These are phyloP conservation scores for Prunus persica DNA, from an alignment of 306 rosid species.

Conservation along the genomic window Prunus_persica_NCBIv2 NC_034012.1:6839001-6839500, in stretches of 20 bases:
- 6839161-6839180: constrained; percentile 9
- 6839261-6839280: not conserved
- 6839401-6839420: not conserved
- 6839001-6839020: not conserved
- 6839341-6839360: not conserved
- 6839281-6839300: not conserved
- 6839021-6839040: constrained; percentile 76
- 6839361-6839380: not conserved
- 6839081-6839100: constrained; percentile 67
- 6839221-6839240: not conserved
- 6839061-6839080: constrained; percentile 60
- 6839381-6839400: not conserved
- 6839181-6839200: constrained; percentile 16
- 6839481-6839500: not conserved
- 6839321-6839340: not conserved
- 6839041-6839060: constrained; percentile 64
- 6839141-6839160: constrained; percentile 8
- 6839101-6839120: constrained; percentile 83
- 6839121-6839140: constrained; percentile 69
- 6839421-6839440: not conserved
- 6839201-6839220: not conserved
- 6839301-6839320: constrained; percentile 5
- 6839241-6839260: not conserved
- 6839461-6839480: not conserved
- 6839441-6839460: not conserved